phyloP scores from a whole-genome alignment of 2,329 filamentous ascomycete genomes.

The Pseudogymnoascus sp. region DNA sequence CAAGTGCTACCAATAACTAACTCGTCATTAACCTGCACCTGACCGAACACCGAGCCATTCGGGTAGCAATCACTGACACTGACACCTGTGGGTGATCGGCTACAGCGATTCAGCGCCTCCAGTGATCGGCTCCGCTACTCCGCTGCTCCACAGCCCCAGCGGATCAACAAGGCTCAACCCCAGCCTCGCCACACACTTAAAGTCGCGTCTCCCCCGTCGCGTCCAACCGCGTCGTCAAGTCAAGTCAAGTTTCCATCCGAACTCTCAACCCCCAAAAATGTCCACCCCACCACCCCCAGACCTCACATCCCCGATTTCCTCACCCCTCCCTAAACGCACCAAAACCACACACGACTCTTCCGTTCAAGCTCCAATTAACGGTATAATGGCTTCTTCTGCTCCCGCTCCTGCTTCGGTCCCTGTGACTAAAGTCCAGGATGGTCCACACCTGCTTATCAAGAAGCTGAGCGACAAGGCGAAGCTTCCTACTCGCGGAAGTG shows the following conservation, averaged over 20 bases:
- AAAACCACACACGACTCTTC: neutral
- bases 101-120: neutral
- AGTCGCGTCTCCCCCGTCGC: constrained; percentile 1
- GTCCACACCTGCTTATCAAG: constrained; percentile 52
- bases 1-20: neutral
- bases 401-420: neutral
- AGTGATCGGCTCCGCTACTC: neutral
- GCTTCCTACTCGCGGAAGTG: constrained; percentile 80
- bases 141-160: neutral
- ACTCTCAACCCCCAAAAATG: neutral
- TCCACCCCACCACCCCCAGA: constrained; percentile 3
- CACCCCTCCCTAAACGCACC: constrained; percentile 25
- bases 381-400: neutral
- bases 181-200: neutral
- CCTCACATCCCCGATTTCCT: constrained; percentile 20
- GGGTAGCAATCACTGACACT: neutral
- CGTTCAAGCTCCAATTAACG: neutral
- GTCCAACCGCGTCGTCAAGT: neutral
- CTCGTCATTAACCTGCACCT: neutral
- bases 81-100: neutral
- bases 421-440: neutral
- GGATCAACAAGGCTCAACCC: neutral
- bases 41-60: neutral
- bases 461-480: constrained; percentile 74
- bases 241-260: neutral